phyloP scores from a whole-genome alignment of 1,139 yeast species.

The Zygosaccharomyces sapae region DNA sequence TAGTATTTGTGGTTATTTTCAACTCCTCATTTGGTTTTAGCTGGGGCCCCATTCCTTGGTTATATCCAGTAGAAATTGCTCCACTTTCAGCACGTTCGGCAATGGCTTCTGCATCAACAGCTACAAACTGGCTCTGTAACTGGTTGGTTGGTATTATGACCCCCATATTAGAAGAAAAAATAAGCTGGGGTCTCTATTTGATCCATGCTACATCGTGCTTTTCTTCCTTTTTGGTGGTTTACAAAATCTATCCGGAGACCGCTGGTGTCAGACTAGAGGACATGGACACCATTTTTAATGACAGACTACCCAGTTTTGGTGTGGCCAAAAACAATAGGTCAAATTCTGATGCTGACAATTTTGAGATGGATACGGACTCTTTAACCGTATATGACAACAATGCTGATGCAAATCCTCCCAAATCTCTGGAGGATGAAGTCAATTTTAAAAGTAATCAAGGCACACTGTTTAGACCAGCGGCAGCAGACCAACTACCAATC shows the following conservation, averaged over 20 bases:
- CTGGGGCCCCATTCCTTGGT: slow-evolving; percentile 97
- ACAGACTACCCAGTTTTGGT: slow-evolving; percentile 43
- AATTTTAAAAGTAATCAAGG: slow-evolving; percentile 18
- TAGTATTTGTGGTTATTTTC: slow-evolving; percentile 66
- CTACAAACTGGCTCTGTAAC: slow-evolving; percentile 93
- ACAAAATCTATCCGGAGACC: slow-evolving; percentile 77
- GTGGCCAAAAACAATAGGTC: slow-evolving; percentile 17
- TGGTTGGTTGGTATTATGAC: slow-evolving; percentile 89
- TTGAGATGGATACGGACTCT: slow-evolving; percentile 26
- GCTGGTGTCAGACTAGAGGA: slow-evolving; percentile 86
- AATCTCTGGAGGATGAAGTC: slow-evolving; percentile 18
- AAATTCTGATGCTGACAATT: slow-evolving; percentile 14
- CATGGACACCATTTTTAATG: slow-evolving; percentile 80
- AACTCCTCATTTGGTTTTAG: slow-evolving; percentile 84
- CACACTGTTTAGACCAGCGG: slow-evolving; percentile 13
- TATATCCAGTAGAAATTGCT: slow-evolving; percentile 81
- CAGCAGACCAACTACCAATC: slow-evolving; percentile 11
- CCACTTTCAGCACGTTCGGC: slow-evolving; percentile 87
- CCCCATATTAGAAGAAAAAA: slow-evolving; percentile 72
- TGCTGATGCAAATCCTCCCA: slow-evolving; percentile 37
- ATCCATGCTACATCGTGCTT: slow-evolving; percentile 77
- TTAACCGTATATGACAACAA: slow-evolving; percentile 12
- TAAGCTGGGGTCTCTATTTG: slow-evolving; percentile 76
- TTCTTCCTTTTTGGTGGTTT: slow-evolving; percentile 65
- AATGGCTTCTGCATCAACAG: slow-evolving; percentile 88